Base-by-base conservation (phyloP, 495 filamentous ascomycete species). In the Zalerion maritima region DNA sequence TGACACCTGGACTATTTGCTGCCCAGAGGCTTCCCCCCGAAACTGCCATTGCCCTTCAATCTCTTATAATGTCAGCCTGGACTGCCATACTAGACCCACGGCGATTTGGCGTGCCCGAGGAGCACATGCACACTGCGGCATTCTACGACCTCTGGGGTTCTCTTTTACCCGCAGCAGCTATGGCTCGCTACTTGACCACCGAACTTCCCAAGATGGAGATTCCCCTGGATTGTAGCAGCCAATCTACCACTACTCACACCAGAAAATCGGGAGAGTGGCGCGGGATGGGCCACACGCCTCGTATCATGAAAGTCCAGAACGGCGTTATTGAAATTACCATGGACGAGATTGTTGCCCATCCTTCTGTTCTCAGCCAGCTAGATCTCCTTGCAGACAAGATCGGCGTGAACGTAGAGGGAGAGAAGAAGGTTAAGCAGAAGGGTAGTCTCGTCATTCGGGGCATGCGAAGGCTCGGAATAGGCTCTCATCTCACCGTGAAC, bases 141-240 rank as follows among this genome's bases (percentile, higher is more conserved):
- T 64, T 64, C 29, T 64, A 52, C 29, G 60, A 64, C 23, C 54
- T 62, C 7, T 64, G 58, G 58, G 60, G 60, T 6, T 54, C 57
- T 2, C 38, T 61, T 9, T 45, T 62, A 27, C 55, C 60, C 0
- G 60, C 60, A 2, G 49, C 55, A 5, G 58, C 61, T 39, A 41
- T 64, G 14, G 51, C 58, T 18, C 41, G 44, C 6, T 55, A 55
- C 31, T 49, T 61, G 11, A 61, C 50, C 26, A 46, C 49, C 11
- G 57, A 56, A 23, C 37, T 62, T 14, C 37, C 47, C 7, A 36
- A 38, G 26, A 18, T 30, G n/a, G n/a, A n/a, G n/a, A n/a, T n/a
- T n/a, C n/a, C n/a, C n/a, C n/a, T n/a, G n/a, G n/a, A n/a, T n/a
- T n/a, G n/a, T n/a, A n/a, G n/a, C n/a, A n/a, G n/a, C n/a, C n/a